A percentile compares a stretch with the other conserved stretches of the same genome.
Evolutionary conservation across 805 yeast species (phyloP).

Genomic region (Candida maris): DNA sequence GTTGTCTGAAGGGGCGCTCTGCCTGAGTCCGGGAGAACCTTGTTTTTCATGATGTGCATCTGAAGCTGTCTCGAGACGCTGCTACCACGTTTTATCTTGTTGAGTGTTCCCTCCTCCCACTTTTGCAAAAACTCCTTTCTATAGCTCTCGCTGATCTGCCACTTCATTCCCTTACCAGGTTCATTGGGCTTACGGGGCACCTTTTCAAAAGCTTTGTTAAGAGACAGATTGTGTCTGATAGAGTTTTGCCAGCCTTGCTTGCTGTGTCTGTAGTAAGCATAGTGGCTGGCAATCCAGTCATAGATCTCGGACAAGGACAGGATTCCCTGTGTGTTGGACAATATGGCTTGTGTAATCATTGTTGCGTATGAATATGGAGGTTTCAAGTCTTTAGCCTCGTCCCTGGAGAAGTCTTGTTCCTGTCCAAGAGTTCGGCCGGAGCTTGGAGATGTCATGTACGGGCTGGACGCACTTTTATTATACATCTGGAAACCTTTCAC

Average conservation of each 20-base stretch:
- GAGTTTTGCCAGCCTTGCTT: constrained; percentile 99
- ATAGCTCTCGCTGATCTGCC: constrained; percentile 89
- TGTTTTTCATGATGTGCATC: constrained; percentile 62
- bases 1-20: constrained; percentile 20
- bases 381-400: constrained; percentile 87
- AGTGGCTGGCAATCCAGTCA: constrained; percentile 81
- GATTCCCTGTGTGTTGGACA: constrained; percentile 83
- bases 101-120: constrained; percentile 70
- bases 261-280: constrained; percentile 86
- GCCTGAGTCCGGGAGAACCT: constrained; percentile 47
- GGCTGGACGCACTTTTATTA: constrained; percentile 32
- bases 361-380: constrained; percentile 98
- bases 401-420: constrained; percentile 69
- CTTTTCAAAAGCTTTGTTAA: constrained; percentile 96
- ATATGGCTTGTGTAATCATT: constrained; percentile 95
- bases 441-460: constrained; percentile 8
- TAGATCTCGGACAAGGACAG: constrained; percentile 89
- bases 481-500: constrained; percentile 54
- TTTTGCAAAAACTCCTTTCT: constrained; percentile 80
- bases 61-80: constrained; percentile 78
- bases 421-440: constrained; percentile 12
- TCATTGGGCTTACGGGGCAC: constrained; percentile 94
- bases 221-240: constrained; percentile 88
- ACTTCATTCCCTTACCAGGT: constrained; percentile 99
- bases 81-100: constrained; percentile 74